Conservation (phyloP, 2,329 filamentous ascomycete genomes). For the Neurospora sp. region DNA sequence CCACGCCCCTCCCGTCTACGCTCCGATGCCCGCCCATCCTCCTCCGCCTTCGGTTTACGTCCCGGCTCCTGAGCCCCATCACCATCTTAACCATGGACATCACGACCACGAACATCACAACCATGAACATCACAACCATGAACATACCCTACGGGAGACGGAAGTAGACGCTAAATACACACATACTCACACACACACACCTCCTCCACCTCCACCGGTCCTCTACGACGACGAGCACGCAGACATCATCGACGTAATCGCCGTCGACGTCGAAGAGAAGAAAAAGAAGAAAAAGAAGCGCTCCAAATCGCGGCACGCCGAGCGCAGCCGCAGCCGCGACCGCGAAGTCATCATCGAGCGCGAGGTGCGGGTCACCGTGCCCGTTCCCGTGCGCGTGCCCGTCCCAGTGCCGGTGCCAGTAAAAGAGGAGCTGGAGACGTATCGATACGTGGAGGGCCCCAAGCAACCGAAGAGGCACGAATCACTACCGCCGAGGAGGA, state of each 20-base stretch:
- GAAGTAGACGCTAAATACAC: neutral
- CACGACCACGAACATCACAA: neutral
- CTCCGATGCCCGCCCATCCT: slow-evolving; percentile 12
- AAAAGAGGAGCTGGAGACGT: slow-evolving; percentile 35
- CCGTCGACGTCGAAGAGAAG: slow-evolving; percentile 29
- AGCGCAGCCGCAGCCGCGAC: slow-evolving; percentile 21
- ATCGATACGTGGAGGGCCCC: slow-evolving; percentile 42
- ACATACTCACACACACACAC: neutral
- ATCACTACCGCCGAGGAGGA: slow-evolving; percentile 21
- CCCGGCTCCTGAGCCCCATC: neutral
- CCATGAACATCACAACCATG: neutral
- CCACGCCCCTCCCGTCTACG: slow-evolving; percentile 10
- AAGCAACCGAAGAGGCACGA: slow-evolving; percentile 21
- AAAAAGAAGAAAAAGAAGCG: slow-evolving; percentile 9
- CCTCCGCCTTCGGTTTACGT: slow-evolving; percentile 2
- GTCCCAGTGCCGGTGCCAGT: slow-evolving; percentile 29
- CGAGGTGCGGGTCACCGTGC: slow-evolving; percentile 31
- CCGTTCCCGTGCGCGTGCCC: slow-evolving; percentile 20
- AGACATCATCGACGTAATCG: slow-evolving; percentile 31
- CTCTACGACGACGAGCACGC: slow-evolving; percentile 13
- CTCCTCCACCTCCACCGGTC: neutral
- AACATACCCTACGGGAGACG: neutral
- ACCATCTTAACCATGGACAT: neutral
- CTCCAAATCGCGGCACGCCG: slow-evolving; percentile 21
- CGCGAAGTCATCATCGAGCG: slow-evolving; percentile 42